Evolutionary conservation across 257 asterid genomes (phyloP), one percentile per base, ranked within the genome.

Genomic region (Petunia axillaris): DNA sequence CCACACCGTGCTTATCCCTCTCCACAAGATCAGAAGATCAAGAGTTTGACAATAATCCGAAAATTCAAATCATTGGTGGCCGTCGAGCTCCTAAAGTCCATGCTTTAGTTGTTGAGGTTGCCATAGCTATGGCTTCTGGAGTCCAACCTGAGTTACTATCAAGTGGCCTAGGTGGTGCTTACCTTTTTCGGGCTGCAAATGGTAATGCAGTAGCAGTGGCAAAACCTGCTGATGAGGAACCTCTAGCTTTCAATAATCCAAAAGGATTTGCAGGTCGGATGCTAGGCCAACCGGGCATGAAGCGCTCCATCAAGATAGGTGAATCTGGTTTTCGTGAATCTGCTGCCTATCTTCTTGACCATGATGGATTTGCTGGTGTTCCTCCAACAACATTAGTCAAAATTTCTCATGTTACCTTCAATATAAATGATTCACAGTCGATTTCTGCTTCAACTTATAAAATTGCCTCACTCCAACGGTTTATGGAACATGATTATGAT

Each of bases 191-290:
- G 4, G 82, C 93, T 3, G 87, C 82, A 65, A 89, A 83, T 67
- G 97, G 97, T 4, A 90, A 86, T 40, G 85, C 85, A 36, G 83
- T 95, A 38, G 97, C 97, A 7, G 98, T 95, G 43, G 97, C 97
- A 4, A 95, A 95, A 90, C 99, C 99, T 0, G 84, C 92, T 39
- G 99, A 95, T 44, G 99, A 95, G 92, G 99, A 95, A 67, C 99
- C 99, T 44, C 85, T 95, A 37, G 99, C 98, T 11, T 86, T 95
- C 86, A 95, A 95, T 73, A 95, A 95, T 52, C 99, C 99, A 0
- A 95, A 95, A 82, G 97, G 99, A 75, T 86, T 92, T 79, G 97
- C 90, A 3, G 99, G 99, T 43, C 81, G 96, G 79, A 86, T 91
- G 92, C 79, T 93, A 16, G 99, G 99, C 65, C 99, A 93, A 52